Conservation (phyloP, 2,329 filamentous ascomycete species). For the Alternaria sp. region DNA sequence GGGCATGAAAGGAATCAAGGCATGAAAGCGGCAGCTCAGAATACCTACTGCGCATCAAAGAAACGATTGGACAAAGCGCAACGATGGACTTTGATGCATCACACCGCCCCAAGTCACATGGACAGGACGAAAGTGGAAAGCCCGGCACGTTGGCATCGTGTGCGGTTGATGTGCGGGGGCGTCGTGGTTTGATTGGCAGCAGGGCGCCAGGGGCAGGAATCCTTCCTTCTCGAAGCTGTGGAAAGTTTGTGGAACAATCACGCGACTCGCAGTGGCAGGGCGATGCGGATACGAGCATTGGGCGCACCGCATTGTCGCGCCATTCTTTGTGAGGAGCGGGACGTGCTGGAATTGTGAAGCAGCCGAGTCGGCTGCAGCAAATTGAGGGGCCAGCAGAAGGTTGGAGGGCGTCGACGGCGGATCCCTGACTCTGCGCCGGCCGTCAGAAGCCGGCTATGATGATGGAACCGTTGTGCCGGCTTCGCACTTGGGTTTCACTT, state of each 20-base stretch:
- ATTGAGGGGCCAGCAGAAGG: constrained; percentile 6
- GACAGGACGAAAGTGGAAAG: constrained; percentile 18
- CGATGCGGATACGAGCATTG: constrained; percentile 9
- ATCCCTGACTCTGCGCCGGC: constrained; percentile 27
- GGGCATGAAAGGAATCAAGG: constrained; percentile 8
- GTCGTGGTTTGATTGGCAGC: constrained; percentile 32
- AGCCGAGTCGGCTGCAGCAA: constrained; percentile 9
- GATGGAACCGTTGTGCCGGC: constrained; percentile 34
- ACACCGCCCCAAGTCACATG: constrained; percentile 47
- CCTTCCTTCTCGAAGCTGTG: constrained; percentile 38
- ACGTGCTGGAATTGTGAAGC: constrained; percentile 10
- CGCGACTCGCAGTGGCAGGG: constrained; percentile 28
- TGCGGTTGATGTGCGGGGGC: constrained; percentile 28
- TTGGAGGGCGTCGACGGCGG: constrained; percentile 7
- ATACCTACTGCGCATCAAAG: constrained; percentile 3
- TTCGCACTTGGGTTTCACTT: constrained; percentile 35
- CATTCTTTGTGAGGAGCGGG: not conserved
- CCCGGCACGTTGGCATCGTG: constrained; percentile 3
- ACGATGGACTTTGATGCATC: constrained; percentile 18
- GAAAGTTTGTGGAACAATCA: constrained; percentile 27
- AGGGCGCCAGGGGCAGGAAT: constrained; percentile 29
- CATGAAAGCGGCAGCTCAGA: constrained; percentile 2
- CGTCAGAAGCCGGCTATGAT: constrained; percentile 30
- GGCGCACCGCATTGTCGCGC: constrained; percentile 4
- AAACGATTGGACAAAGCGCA: constrained; percentile 24